These are phyloP conservation scores for Salicornia ramosissima DNA, from an alignment of 148 eudicot genomes.

Conservation along the genomic window DNA sequence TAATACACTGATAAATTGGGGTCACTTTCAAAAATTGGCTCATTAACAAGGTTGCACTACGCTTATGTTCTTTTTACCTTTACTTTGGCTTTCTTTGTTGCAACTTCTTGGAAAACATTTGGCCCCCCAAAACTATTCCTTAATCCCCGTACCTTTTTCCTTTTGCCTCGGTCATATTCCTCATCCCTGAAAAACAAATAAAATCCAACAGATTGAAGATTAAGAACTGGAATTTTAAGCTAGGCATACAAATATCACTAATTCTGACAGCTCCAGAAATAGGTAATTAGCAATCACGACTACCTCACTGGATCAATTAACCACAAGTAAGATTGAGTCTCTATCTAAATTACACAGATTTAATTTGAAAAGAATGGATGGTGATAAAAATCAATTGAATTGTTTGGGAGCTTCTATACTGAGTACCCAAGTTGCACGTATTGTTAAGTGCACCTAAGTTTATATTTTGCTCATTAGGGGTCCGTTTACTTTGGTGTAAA, in stretches of 20 bases:
- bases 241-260: background rate
- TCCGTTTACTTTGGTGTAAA: too few relatives aligned
- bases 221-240: background rate
- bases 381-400: background rate
- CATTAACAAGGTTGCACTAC: background rate
- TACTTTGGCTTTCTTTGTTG: conserved; percentile 45
- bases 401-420: background rate
- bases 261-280: background rate
- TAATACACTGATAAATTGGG: background rate
- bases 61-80: conserved; percentile 19
- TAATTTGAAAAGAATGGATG: background rate
- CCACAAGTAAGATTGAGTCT: background rate
- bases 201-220: background rate
- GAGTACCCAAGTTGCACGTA: background rate
- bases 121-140: conserved; percentile 46
- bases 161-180: conserved; percentile 83
- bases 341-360: background rate
- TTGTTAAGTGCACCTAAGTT: background rate
- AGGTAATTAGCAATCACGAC: background rate
- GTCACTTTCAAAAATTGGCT: conserved; percentile 22
- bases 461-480: too few relatives aligned
- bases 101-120: conserved; percentile 76
- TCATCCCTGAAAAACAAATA: conserved; percentile 76
- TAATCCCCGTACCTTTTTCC: conserved; percentile 56
- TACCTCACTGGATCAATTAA: background rate